Conservation (phyloP, 2,329 filamentous ascomycete genomes). For the Penicillium glabrum region DNA sequence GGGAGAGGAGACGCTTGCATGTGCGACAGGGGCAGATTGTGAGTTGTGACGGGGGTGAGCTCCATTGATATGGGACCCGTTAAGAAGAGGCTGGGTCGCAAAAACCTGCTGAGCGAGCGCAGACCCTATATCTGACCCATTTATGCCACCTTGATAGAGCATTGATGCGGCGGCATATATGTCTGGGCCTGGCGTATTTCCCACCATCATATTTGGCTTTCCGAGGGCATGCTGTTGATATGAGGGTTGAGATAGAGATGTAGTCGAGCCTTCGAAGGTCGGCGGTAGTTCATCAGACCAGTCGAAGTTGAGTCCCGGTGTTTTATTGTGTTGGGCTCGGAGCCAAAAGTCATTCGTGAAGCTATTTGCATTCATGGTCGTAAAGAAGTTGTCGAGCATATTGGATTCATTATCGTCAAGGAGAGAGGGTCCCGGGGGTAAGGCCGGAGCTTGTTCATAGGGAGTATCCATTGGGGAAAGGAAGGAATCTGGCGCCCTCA, state of each 20-base stretch:
- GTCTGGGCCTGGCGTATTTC: conserved; percentile 43
- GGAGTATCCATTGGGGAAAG: conserved; percentile 35
- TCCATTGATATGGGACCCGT: conserved; percentile 16
- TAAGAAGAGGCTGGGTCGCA: conserved; percentile 20
- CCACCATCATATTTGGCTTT: conserved; percentile 27
- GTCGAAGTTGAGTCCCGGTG: conserved; percentile 32
- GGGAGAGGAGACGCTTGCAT: conserved; percentile 9
- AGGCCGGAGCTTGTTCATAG: conserved; percentile 57
- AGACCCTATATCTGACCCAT: conserved; percentile 31
- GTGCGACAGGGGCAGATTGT: conserved; percentile 19
- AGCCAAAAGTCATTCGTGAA: conserved; percentile 42
- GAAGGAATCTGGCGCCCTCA: conserved; percentile 29
- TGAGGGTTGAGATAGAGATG: conserved; percentile 60
- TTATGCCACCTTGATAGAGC: conserved; percentile 40
- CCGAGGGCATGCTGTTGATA: conserved; percentile 24
- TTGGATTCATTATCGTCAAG: conserved; percentile 60
- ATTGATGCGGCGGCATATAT: conserved; percentile 59
- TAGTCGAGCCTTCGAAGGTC: conserved; percentile 64
- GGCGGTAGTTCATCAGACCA: conserved; percentile 58
- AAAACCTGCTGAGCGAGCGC: conserved; percentile 31
- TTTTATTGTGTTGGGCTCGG: conserved; percentile 28
- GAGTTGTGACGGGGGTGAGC: conserved; percentile 3
- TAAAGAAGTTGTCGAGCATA: conserved; percentile 53
- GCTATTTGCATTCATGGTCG: conserved; percentile 41
- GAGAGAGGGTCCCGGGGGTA: conserved; percentile 64